Percentiles rank a stretch among this genome's conserved stretches.
Evolutionary conservation across 2,329 filamentous ascomycete species (phyloP).

Genomic region (Colletotrichum australisinense): DNA sequence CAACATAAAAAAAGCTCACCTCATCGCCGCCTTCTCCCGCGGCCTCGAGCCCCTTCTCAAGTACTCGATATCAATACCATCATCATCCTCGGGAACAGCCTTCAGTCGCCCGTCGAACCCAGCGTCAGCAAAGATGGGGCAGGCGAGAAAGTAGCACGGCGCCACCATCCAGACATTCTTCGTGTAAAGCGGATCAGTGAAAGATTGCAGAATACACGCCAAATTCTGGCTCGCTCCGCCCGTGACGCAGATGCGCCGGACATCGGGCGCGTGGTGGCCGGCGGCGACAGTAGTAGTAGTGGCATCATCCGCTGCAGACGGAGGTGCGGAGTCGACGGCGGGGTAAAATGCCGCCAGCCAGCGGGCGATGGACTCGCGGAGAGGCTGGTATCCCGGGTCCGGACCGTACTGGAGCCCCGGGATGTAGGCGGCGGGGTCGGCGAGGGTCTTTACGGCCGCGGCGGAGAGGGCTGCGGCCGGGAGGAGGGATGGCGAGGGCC

Average conservation of each 20-base stretch:
- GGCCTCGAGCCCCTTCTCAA: constrained; percentile 59
- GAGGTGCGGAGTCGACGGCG: constrained; percentile 32
- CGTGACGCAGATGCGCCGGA: constrained; percentile 79
- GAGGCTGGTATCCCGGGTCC: constrained; percentile 77
- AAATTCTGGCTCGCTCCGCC: constrained; percentile 89
- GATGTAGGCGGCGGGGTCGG: constrained; percentile 66
- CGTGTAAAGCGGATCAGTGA: constrained; percentile 82
- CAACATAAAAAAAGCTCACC: not conserved
- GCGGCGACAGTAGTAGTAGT: not conserved
- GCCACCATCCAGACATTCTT: constrained; percentile 82
- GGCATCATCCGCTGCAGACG: not conserved
- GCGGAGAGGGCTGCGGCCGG: constrained; percentile 71
- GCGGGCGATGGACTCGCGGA: constrained; percentile 74
- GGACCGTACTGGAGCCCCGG: constrained; percentile 84
- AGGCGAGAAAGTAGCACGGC: constrained; percentile 87
- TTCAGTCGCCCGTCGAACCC: constrained; percentile 76
- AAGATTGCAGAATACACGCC: constrained; percentile 81
- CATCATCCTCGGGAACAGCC: constrained; percentile 80
- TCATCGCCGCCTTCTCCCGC: constrained; percentile 11
- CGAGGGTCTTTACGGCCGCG: constrained; percentile 71
- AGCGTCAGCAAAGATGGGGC: constrained; percentile 85
- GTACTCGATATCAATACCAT: constrained; percentile 78
- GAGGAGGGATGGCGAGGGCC: constrained; percentile 73
- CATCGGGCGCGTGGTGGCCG: constrained; percentile 45
- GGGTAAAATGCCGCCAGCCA: constrained; percentile 78